These are phyloP conservation scores for Rhodotorula sphaerocarpa DNA, from an alignment of 768 basidiomycete genomes.

Conservation along the genomic window DNA sequence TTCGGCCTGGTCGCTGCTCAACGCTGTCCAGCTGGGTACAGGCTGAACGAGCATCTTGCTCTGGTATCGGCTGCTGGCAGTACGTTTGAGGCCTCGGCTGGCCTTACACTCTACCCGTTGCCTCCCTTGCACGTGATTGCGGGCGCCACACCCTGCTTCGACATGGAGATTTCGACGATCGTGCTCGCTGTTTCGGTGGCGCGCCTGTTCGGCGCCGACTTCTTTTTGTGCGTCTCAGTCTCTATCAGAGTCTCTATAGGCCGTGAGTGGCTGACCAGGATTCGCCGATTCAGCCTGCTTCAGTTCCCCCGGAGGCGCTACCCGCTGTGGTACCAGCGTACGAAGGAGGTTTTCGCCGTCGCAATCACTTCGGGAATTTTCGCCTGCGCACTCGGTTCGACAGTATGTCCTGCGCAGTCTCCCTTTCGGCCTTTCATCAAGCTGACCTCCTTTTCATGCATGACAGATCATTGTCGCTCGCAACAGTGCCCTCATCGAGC, in stretches of 20 bases:
- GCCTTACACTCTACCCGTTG: too few relatives aligned
- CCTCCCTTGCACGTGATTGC: too few relatives aligned
- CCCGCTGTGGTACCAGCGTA: constrained; percentile 34
- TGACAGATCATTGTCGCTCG: constrained; percentile 25
- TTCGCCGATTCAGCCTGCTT: constrained; percentile 13
- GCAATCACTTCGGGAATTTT: constrained; percentile 24
- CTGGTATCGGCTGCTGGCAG: too few relatives aligned
- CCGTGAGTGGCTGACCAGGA: too few relatives aligned
- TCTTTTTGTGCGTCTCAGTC: constrained; percentile 26
- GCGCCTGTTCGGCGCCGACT: constrained; percentile 37
- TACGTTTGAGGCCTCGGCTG: too few relatives aligned
- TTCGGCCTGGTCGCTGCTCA: too few relatives aligned
- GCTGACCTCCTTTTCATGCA: too few relatives aligned
- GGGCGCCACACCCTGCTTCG: too few relatives aligned
- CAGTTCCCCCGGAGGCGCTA: constrained; percentile 23
- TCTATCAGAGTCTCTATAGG: too few relatives aligned
- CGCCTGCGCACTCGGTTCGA: constrained; percentile 23
- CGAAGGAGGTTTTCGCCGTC: constrained; percentile 26
- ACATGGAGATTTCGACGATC: constrained; percentile 26
- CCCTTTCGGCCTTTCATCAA: too few relatives aligned
- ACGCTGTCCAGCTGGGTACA: too few relatives aligned
- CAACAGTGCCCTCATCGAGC: constrained; percentile 17
- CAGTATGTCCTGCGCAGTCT: constrained; percentile 4
- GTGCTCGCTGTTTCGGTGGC: constrained; percentile 35
- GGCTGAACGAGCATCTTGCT: too few relatives aligned